Conservation (phyloP, 345 rosid genomes). For the Cochlearia excelsa region DNA sequence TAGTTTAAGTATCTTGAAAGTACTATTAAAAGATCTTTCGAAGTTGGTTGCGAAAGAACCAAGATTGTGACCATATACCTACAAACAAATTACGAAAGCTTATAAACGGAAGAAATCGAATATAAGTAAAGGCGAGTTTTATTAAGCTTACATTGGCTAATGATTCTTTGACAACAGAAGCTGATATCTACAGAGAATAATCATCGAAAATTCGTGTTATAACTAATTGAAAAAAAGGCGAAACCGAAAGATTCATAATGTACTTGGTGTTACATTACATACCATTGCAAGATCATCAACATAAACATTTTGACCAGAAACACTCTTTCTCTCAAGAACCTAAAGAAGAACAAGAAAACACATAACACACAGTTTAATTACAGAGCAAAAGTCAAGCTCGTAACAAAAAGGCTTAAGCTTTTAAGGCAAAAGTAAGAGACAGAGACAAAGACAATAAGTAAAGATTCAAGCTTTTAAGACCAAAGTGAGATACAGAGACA, state of each 20-base stretch:
- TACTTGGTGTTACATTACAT: conserved; percentile 8
- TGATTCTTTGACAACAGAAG: conserved; percentile 80
- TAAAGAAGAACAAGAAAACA: conserved; percentile 33
- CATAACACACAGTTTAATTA: not conserved
- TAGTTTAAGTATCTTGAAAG: conserved; percentile 73
- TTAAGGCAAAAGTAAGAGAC: no score
- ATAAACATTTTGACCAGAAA: conserved; percentile 42
- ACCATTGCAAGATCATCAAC: conserved; percentile 71
- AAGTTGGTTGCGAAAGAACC: conserved; percentile 62
- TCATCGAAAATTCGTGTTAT: not conserved
- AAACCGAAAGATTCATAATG: not conserved
- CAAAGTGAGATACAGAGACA: no score
- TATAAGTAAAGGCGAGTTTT: not conserved
- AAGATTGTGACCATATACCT: conserved; percentile 77
- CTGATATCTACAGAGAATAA: conserved; percentile 64
- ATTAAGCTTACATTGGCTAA: conserved; percentile 72
- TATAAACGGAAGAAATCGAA: not conserved
- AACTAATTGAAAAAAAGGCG: not conserved
- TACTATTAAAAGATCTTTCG: conserved; percentile 80
- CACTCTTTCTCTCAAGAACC: conserved; percentile 67
- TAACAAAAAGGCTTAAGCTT: no score
- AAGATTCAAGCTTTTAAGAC: no score
- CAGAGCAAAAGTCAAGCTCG: conserved; percentile 12
- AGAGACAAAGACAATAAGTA: no score
- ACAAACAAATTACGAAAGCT: conserved; percentile 28